Base-by-base conservation (phyloP, 148 eudicot genomes). In the Chenopodium album region DNA sequence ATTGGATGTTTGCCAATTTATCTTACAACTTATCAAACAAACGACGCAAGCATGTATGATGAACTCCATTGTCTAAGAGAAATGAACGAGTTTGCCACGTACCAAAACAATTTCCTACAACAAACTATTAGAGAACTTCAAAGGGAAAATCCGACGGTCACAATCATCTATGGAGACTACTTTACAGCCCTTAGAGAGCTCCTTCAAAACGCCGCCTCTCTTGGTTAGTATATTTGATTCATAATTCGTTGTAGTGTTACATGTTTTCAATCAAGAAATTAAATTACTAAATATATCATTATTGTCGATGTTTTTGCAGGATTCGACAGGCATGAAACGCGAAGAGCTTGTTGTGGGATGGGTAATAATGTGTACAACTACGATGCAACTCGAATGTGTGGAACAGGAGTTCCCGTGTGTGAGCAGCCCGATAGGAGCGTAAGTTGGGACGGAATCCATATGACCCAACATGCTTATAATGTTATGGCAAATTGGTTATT, bases 1-100 rank as follows among this genome's bases (percentile, higher is more conserved):
- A 81, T 81, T 12, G 87, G 87, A n/a, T 85, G 87, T 46, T 26
- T 81, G 78, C 81, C 84, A 4, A 65, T 67, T 14, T 81, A 81
- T 63, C 78, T 85, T 13, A 34, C 79, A 14, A 16, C 16, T 11
- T 81, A 65, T 59, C 65, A 23, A 41, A 47, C 78, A 0, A 52
- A 73, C 28, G 79, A 81, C 52, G 8, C 68, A 0, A 17, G 41
- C 2, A 31, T 4, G 34, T 85, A 85, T 46, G 84, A 81, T 26
- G 77, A 68, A 6, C 74, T 78, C 74, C 70, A 85, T 2, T 85
- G 84, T 47, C 76, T 73, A 9, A 85, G 29, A 29, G 29, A 32
- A 11, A 23, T 78, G 60, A 85, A 85, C 37, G 19, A 75, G 3
- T 65, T 85, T 1, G 70, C 82, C 7, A 71, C 13, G 29, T 54